Percentiles rank a stretch among this genome's conserved stretches.
These are phyloP conservation scores for Ganoderma boninense DNA, from an alignment of 1,284 basidiomycete species.

Conservation along the genomic window DNA sequence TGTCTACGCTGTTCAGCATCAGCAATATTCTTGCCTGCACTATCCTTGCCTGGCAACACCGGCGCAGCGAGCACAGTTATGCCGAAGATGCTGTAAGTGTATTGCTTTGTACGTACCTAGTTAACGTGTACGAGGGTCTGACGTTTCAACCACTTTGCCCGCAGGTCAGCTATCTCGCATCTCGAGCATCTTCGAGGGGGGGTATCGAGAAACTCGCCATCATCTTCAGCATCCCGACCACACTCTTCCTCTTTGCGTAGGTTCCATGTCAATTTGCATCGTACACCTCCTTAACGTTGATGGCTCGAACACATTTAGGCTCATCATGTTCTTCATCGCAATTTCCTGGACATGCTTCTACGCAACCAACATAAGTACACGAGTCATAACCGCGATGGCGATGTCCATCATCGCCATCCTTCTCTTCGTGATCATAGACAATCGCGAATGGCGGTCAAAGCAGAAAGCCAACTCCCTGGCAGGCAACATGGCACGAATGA, in stretches of 20 bases:
- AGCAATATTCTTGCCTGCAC: conserved; percentile 37
- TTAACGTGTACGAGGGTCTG: not conserved
- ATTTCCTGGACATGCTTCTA: conserved; percentile 31
- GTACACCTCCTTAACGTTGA: not conserved
- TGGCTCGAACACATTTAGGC: not conserved
- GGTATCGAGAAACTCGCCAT: conserved; percentile 36
- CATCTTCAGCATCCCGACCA: conserved; percentile 38
- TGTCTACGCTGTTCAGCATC: conserved; percentile 39
- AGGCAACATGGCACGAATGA: conserved; percentile 6
- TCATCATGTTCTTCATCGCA: conserved; percentile 22
- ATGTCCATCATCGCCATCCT: not conserved
- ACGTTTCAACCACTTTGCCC: not conserved
- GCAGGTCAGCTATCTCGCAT: conserved; percentile 29
- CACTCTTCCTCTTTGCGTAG: conserved; percentile 41
- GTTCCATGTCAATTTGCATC: not conserved
- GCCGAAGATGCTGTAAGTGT: conserved; percentile 30
- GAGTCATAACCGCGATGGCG: conserved; percentile 10
- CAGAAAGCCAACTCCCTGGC: not conserved
- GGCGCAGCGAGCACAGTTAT: conserved; percentile 13
- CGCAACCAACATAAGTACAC: not conserved
- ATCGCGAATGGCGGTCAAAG: conserved; percentile 4
- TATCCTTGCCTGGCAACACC: conserved; percentile 36
- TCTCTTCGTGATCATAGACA: conserved; percentile 7
- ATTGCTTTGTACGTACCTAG: not conserved
- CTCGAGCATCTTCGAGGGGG: conserved; percentile 15